Percentiles rank a stretch among this genome's conserved stretches.
phyloP scores from a whole-genome alignment of 257 asterid species.

The Solanum sparsipilum region DNA sequence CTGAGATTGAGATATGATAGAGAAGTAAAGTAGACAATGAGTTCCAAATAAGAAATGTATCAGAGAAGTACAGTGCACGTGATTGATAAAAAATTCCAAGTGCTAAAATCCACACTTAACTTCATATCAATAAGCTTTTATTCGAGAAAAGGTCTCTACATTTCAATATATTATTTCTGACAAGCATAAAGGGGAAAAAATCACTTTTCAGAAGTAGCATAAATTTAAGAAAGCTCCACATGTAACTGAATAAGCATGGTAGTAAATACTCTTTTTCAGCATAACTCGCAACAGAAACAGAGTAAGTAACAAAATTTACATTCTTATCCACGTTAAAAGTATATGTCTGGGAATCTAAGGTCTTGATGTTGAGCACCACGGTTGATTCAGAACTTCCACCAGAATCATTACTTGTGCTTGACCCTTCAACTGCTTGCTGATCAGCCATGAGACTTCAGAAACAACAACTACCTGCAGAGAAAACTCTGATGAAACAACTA shows the following conservation, averaged over 20 bases:
- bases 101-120: neutral
- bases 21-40: neutral
- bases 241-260: neutral
- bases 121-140: neutral
- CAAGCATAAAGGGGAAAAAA: neutral
- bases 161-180: neutral
- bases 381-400: conserved; percentile 48
- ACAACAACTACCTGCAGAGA: conserved; percentile 12
- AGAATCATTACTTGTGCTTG: conserved; percentile 35
- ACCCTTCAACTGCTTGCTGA: conserved; percentile 35
- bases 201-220: neutral
- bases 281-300: neutral
- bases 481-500: neutral
- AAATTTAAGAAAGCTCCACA: neutral
- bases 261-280: neutral
- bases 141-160: neutral
- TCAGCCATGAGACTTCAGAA: conserved; percentile 47
- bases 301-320: conserved; percentile 23
- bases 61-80: neutral
- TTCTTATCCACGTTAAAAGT: conserved; percentile 54
- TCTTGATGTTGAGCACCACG: conserved; percentile 75
- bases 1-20: conserved; percentile 20
- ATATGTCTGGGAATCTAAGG: conserved; percentile 62
- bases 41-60: neutral
- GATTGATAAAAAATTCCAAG: neutral